These are phyloP conservation scores for Penicillium taxi DNA, from an alignment of 495 filamentous ascomycete genomes.

Conservation along the genomic window DNA sequence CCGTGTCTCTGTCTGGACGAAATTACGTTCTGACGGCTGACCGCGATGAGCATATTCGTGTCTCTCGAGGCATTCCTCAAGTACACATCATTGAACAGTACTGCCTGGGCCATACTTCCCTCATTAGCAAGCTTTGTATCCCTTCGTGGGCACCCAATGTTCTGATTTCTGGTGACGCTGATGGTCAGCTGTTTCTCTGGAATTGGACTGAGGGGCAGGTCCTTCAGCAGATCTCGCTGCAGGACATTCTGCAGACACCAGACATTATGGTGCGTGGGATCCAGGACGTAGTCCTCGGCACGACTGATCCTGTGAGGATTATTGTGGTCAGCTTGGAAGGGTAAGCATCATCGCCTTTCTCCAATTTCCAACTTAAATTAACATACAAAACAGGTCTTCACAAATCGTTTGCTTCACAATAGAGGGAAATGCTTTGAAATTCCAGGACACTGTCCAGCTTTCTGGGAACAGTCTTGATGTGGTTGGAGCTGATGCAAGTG, in stretches of 20 bases:
- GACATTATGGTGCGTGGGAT: slow-evolving; percentile 31
- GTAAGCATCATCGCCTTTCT: slow-evolving; percentile 35
- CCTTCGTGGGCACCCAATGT: slow-evolving; percentile 44
- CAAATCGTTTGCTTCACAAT: slow-evolving; percentile 53
- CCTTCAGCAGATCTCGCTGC: slow-evolving; percentile 40
- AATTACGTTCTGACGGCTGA: slow-evolving; percentile 81
- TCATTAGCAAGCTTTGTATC: slow-evolving; percentile 68
- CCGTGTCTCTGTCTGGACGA: slow-evolving; percentile 38
- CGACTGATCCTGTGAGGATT: slow-evolving; percentile 14
- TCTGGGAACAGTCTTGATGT: slow-evolving; percentile 58
- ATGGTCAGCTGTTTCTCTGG: slow-evolving; percentile 71
- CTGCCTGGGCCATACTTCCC: slow-evolving; percentile 78
- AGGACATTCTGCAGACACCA: slow-evolving; percentile 12
- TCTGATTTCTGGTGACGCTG: slow-evolving; percentile 81
- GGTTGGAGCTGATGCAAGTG: slow-evolving; percentile 20
- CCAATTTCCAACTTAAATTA: slow-evolving; percentile 5
- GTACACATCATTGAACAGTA: slow-evolving; percentile 80
- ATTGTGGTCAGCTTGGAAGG: slow-evolving; percentile 62
- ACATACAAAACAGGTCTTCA: slow-evolving; percentile 41
- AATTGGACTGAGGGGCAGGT: slow-evolving; percentile 57
- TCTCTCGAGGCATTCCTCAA: slow-evolving; percentile 77
- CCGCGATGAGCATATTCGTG: slow-evolving; percentile 93
- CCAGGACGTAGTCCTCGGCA: slow-evolving; percentile 25
- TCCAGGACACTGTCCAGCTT: slow-evolving; percentile 40
- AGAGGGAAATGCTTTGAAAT: slow-evolving; percentile 33